These are phyloP conservation scores for Lentinula detonsa DNA, from an alignment of 768 basidiomycete species.

Conservation along the genomic window DNA sequence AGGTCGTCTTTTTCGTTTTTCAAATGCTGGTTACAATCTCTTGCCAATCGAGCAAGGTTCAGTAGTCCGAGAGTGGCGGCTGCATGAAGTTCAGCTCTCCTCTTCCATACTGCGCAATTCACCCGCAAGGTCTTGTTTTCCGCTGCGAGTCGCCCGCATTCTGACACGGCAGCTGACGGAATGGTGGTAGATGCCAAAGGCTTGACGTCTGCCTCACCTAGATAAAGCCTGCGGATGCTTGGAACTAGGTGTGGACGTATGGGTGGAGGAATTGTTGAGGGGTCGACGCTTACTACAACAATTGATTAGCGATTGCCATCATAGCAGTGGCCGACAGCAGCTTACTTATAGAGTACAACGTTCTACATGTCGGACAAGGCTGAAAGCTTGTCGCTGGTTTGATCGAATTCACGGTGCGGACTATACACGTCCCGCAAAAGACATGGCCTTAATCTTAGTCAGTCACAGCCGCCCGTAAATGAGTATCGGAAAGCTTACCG, in stretches of 20 bases:
- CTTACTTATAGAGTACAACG: conserved; percentile 49
- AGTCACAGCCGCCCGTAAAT: not conserved
- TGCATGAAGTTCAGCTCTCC: conserved; percentile 45
- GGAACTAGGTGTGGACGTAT: conserved; percentile 54
- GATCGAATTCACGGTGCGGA: conserved; percentile 41
- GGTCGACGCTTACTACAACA: conserved; percentile 36
- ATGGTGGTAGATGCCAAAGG: not conserved
- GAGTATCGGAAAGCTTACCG: conserved; percentile 33
- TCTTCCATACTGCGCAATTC: conserved; percentile 39
- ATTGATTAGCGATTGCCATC: not conserved
- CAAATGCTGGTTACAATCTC: conserved; percentile 30
- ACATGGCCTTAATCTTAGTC: conserved; percentile 43
- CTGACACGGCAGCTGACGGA: conserved; percentile 16
- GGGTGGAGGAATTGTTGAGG: conserved; percentile 45
- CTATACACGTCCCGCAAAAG: conserved; percentile 57
- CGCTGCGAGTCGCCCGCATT: conserved; percentile 33
- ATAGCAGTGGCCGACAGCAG: conserved; percentile 2
- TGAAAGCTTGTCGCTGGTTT: conserved; percentile 41
- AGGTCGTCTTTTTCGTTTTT: conserved; percentile 34
- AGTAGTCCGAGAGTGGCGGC: conserved; percentile 40
- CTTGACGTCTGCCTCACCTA: conserved; percentile 29
- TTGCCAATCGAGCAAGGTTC: conserved; percentile 33
- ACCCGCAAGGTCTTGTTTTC: conserved; percentile 37
- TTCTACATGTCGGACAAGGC: conserved; percentile 53
- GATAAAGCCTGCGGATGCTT: conserved; percentile 48